Evolutionary conservation across 169 alveolate genomes (phyloP), one percentile per base, ranked within the genome.

Genomic region (Plasmodium malariae): DNA sequence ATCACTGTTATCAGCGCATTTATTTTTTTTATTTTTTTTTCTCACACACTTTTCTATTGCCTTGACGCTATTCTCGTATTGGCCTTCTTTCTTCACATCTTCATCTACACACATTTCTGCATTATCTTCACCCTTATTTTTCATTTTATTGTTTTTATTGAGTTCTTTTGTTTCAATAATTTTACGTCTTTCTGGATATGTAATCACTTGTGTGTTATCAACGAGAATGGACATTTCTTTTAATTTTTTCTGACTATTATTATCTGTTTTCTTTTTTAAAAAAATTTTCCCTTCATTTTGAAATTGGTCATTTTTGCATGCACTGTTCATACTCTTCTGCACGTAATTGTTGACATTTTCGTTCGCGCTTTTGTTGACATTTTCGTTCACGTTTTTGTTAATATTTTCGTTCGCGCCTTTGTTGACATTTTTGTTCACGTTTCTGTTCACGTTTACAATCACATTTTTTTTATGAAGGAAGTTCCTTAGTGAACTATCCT

Each of bases 21-120:
- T n/a, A n/a, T n/a, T n/a, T n/a, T n/a, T n/a, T n/a, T n/a, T n/a
- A n/a, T n/a, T n/a, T n/a, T n/a, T n/a, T n/a, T n/a, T n/a, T n/a
- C n/a, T n/a, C n/a, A n/a, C n/a, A n/a, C n/a, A n/a, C n/a, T 37
- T 62, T 40, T 62, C 21, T 30, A 2, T 7, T 60, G 24, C 30
- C 36, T n/a, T n/a, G n/a, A n/a, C n/a, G n/a, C n/a, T n/a, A n/a
- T n/a, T n/a, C n/a, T n/a, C n/a, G n/a, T n/a, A n/a, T n/a, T n/a
- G n/a, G n/a, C 37, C 37, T 67, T 67, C 26, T 40, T 68, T 68
- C 51, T 67, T 36, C 17, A 17, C 26, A 17, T 67, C 51, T 68
- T n/a, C 30, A 40, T 68, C 76, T 14, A 11, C 26, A 30, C 2
- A 30, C 12, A 1, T 32, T 5, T 21, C 36, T 30, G 14, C 28